Conservation (phyloP, 805 yeast species). For the Scheffersomyces ergatensis region DNA sequence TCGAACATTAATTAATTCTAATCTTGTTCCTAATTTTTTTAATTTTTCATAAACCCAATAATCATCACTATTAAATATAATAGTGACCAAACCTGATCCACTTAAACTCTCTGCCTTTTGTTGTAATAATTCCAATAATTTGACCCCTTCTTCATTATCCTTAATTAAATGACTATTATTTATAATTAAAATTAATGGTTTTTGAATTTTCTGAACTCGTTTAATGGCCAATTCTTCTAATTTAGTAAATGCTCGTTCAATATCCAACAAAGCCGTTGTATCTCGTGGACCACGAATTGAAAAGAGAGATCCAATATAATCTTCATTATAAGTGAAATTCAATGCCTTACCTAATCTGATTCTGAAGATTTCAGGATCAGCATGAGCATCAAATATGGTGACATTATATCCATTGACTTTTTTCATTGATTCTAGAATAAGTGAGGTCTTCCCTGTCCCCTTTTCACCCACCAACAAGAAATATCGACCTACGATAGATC, state of each 20-base stretch:
- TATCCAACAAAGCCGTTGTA: slow-evolving; percentile 76
- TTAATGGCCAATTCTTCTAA: slow-evolving; percentile 68
- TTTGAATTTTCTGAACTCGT: slow-evolving; percentile 36
- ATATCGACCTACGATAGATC: slow-evolving; percentile 65
- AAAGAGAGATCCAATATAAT: slow-evolving; percentile 78
- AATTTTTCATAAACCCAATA: slow-evolving; percentile 84
- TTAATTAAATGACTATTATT: slow-evolving; percentile 74
- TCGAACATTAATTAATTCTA: slow-evolving; percentile 68
- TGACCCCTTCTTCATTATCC: slow-evolving; percentile 71
- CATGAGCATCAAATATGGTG: slow-evolving; percentile 75
- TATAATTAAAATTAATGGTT: slow-evolving; percentile 67
- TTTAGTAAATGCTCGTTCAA: slow-evolving; percentile 77
- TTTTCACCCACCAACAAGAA: slow-evolving; percentile 76
- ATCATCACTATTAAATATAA: slow-evolving; percentile 78
- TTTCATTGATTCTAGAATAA: slow-evolving; percentile 68
- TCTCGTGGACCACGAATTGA: slow-evolving; percentile 84
- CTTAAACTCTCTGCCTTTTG: slow-evolving; percentile 79
- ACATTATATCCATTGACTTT: slow-evolving; percentile 63
- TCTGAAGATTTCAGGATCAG: slow-evolving; percentile 81
- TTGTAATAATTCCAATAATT: slow-evolving; percentile 70
- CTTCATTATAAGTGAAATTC: slow-evolving; percentile 72
- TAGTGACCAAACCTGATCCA: slow-evolving; percentile 68
- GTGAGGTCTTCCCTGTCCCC: slow-evolving; percentile 82
- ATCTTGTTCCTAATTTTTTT: slow-evolving; percentile 66
- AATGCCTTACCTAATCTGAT: slow-evolving; percentile 74